Base-by-base conservation (phyloP, 2,329 filamentous ascomycete species). In the Elsinoe arachidis region DNA sequence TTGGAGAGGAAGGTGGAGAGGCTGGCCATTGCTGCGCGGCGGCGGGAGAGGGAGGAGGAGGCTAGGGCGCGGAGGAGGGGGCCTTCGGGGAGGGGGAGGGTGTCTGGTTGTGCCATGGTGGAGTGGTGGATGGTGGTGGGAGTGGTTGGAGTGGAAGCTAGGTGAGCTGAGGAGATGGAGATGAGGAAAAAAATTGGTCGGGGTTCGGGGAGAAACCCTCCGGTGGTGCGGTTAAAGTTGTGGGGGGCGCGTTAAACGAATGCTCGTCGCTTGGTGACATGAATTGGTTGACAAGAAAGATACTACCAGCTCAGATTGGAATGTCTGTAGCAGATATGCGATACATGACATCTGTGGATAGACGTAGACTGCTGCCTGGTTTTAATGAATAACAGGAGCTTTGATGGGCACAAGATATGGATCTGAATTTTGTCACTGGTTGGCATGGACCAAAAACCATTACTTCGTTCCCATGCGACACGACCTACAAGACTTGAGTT, bases 1-100 rank as follows among this genome's bases (percentile, higher is more conserved):
- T 81, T 78, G 61, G 82, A 79, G 69, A 97, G 85, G 77, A 88
- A 96, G 52, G 83, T 80, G 63, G 84, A 83, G 26, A 97, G 84
- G 49, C 87, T 88, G 55, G 80, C 75, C 70, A 96, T 80, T 56
- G 90, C 88, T 61, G 86, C 80, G 69, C 51, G 57, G 49, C 66
- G 61, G 61, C 62, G 64, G 54, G 62, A 15, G 54, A 46, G 39
- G 21, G 54, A 56, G 23, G 54, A 56, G n/a, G 54, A 56, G 39
- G 54, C 43, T 11, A 56, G 54, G 19, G 54, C 19, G 35, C 35
- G 39, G 12, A 56, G 54, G 23, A 56, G 41, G 26, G 54, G 39
- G 2, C 54, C 54, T 35, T 56, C 23, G 11, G 54, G 54, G 34
- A 53, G 14, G 11, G 33, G 6, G 15, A 34, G 49, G 33, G 49